Evolutionary conservation across 441 rosid genomes (phyloP).

Genomic region (Jatropha multifida): DNA sequence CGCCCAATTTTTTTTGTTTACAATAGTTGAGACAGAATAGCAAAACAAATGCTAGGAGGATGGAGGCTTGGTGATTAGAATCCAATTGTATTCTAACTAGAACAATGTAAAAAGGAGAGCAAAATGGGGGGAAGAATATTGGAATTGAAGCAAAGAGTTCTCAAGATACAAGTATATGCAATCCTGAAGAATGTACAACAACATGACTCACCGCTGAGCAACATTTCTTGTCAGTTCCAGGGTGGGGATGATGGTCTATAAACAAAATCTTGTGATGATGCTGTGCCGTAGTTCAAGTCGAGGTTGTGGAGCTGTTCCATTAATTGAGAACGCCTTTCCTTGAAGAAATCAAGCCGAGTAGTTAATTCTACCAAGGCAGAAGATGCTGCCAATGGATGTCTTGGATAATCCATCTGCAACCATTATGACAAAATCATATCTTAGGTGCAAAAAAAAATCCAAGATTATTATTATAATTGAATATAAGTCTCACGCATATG

Average conservation of each 20-base stretch:
- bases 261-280: constrained; percentile 74
- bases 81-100: constrained; percentile 29
- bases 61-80: constrained; percentile 17
- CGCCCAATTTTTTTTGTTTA: constrained; percentile 14
- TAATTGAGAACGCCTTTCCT: constrained; percentile 91
- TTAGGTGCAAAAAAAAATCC: not conserved
- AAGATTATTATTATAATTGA: not conserved
- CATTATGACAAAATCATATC: not conserved
- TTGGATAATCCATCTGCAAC: constrained; percentile 67
- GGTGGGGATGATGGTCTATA: constrained; percentile 87
- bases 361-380: constrained; percentile 91
- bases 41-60: not conserved
- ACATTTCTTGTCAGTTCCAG: constrained; percentile 52
- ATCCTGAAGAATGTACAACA: constrained; percentile 63
- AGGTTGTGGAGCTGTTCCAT: constrained; percentile 97
- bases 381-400: constrained; percentile 78
- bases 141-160: constrained; percentile 10
- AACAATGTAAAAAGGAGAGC: not conserved
- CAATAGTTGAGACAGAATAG: constrained; percentile 21
- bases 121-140: not conserved
- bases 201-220: constrained; percentile 10
- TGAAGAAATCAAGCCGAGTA: constrained; percentile 91
- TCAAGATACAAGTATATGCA: constrained; percentile 42
- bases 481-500: not conserved
- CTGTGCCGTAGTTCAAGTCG: constrained; percentile 68